Evolutionary conservation across 192 early-diverging fungal genomes (phyloP).

Genomic region (Backusella westeae): DNA sequence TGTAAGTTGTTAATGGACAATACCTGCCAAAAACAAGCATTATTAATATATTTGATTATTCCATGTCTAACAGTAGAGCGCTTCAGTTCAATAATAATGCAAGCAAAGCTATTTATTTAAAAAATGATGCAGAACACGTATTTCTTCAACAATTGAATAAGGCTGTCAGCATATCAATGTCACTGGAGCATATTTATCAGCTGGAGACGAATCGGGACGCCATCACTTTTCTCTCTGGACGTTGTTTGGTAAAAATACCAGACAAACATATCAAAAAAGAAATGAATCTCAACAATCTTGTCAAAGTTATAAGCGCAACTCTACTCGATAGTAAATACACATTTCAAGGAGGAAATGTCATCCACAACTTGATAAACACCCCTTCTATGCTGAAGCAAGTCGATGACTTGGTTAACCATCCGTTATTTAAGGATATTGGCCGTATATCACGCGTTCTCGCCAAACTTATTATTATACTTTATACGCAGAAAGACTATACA

Average conservation of each 20-base stretch:
- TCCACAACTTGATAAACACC: background rate
- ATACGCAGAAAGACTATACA: background rate
- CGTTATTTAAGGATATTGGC: constrained; percentile 31
- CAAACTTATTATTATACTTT: constrained; percentile 9
- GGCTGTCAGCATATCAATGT: background rate
- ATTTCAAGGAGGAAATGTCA: constrained; percentile 15
- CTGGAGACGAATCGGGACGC: background rate
- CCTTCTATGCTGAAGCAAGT: background rate
- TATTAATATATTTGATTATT: background rate
- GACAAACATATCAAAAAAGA: background rate
- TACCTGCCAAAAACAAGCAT: background rate
- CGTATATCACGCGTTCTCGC: constrained; percentile 22
- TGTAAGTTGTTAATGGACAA: constrained; percentile 12
- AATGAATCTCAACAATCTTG: background rate
- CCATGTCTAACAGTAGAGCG: constrained; percentile 13
- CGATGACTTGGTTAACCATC: background rate
- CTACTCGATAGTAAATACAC: constrained; percentile 20
- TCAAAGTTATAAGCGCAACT: background rate
- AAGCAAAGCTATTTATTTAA: background rate
- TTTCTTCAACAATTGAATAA: constrained; percentile 11
- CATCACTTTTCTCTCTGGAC: constrained; percentile 13
- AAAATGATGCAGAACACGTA: background rate
- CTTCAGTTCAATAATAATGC: constrained; percentile 24
- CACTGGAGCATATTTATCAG: background rate
- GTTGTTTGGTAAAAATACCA: constrained; percentile 21